These are phyloP conservation scores for Platanus orientalis DNA, from an alignment of 164 flowering plant species.

Conservation along the genomic window DNA sequence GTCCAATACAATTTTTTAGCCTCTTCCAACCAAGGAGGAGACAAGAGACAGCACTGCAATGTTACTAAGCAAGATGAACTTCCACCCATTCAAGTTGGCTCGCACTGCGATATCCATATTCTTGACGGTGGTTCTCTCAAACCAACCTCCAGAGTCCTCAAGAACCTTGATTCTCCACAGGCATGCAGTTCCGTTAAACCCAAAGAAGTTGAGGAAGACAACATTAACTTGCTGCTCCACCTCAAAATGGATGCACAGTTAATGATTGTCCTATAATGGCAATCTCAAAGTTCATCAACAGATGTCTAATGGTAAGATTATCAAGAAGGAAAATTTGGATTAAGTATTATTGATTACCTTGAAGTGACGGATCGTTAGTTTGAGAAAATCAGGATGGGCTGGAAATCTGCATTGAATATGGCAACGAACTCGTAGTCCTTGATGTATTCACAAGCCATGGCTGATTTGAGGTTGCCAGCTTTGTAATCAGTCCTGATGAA, in stretches of 20 bases:
- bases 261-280: slow-evolving; percentile 50
- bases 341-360: slow-evolving; percentile 36
- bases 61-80: no score
- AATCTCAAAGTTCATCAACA: not conserved
- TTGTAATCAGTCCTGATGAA: slow-evolving; percentile 66
- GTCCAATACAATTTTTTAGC: no score
- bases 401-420: slow-evolving; percentile 75
- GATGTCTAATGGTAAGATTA: not conserved
- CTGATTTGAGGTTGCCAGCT: slow-evolving; percentile 85
- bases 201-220: slow-evolving; percentile 58
- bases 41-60: no score
- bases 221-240: slow-evolving; percentile 90
- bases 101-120: no score
- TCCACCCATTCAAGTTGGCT: no score
- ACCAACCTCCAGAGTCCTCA: no score
- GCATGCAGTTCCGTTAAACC: slow-evolving; percentile 59
- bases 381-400: slow-evolving; percentile 73
- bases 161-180: no score
- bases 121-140: no score
- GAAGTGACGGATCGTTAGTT: slow-evolving; percentile 62
- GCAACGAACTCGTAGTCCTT: slow-evolving; percentile 70
- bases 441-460: slow-evolving; percentile 70
- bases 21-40: no score
- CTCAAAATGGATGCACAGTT: slow-evolving; percentile 73
- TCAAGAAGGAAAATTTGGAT: no score